Evolutionary conservation across 2,329 filamentous ascomycete species (phyloP), one percentile per base, ranked within the genome.

Genomic region (Chrysoporthe deuterocubensis): DNA sequence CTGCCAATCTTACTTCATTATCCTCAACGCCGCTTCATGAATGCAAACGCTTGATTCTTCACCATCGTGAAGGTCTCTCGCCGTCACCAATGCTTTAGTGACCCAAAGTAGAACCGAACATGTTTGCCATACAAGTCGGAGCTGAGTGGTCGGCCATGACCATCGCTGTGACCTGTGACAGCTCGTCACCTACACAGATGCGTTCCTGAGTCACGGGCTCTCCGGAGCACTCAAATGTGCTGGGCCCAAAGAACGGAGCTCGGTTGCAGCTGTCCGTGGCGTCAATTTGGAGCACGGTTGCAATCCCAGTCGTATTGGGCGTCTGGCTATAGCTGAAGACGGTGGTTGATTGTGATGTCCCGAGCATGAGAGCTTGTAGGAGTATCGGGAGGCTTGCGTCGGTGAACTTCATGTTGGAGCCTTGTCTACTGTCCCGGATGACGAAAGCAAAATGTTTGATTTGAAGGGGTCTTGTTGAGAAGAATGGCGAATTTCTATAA

Each of bases 161-260:
- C 57, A 60, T 60, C 7, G 57, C 57, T 26, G 57, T 60, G 14
- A 60, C 57, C 40, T 18, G 57, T 13, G 57, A 40, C 57, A 60
- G 4, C 57, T 44, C 57, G 14, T 60, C 57, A 26, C 57, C 57
- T 16, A 40, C 40, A 13, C 57, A 60, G n/a, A 43, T 18, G n/a
- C n/a, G 37, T 3, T 18, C 18, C 4, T 43, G 57, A 5, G 21
- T 60, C n/a, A 42, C 34, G 4, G 34, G 56, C 56, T 58, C 56
- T 13, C 14, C n/a, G 16, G 57, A 18, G 37, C 37, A 40, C 14
- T 60, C 40, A 7, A n/a, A 44, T 16, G 57, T 60, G 57, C 57
- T 60, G 11, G 57, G 57, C 7, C 57, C 57, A 11, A 60, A 60
- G 40, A 44, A 21, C 11, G 37, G n/a, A 44, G 34, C 8, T 0